Percentiles rank a stretch among this genome's conserved stretches.
These are phyloP conservation scores for Nothopassalora personata DNA, from an alignment of 2,329 filamentous ascomycete species.

Conservation along the genomic window DNA sequence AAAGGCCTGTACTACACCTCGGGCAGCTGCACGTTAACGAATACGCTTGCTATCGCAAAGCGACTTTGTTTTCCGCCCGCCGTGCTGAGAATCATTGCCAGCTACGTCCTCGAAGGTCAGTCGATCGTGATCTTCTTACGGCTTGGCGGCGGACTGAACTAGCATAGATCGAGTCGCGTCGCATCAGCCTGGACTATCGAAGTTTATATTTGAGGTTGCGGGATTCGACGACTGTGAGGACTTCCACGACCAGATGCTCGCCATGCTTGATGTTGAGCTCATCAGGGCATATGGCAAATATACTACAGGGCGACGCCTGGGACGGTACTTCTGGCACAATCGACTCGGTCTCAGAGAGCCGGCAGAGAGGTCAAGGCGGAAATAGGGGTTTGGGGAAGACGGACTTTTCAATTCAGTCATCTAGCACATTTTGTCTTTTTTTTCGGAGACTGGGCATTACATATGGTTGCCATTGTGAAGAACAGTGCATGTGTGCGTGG, in stretches of 20 bases:
- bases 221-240: background rate
- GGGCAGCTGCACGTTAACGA: background rate
- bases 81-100: background rate
- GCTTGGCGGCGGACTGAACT: background rate
- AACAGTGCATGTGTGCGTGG: too few relatives aligned
- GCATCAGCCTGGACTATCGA: background rate
- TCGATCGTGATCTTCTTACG: background rate
- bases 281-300: background rate
- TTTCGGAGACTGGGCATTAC: too few relatives aligned
- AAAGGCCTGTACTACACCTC: background rate
- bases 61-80: background rate
- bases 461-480: too few relatives aligned
- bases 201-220: background rate
- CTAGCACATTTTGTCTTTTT: too few relatives aligned
- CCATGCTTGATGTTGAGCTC: background rate
- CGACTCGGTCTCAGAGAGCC: background rate
- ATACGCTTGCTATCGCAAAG: background rate
- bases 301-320: background rate
- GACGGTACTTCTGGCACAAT: background rate
- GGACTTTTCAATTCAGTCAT: too few relatives aligned
- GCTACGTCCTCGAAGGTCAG: background rate
- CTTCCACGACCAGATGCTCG: background rate
- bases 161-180: background rate
- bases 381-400: too few relatives aligned
- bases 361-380: too few relatives aligned